These are phyloP conservation scores for Rhizopogon vulgaris DNA, from an alignment of 768 basidiomycete genomes.

Conservation along the genomic window DNA sequence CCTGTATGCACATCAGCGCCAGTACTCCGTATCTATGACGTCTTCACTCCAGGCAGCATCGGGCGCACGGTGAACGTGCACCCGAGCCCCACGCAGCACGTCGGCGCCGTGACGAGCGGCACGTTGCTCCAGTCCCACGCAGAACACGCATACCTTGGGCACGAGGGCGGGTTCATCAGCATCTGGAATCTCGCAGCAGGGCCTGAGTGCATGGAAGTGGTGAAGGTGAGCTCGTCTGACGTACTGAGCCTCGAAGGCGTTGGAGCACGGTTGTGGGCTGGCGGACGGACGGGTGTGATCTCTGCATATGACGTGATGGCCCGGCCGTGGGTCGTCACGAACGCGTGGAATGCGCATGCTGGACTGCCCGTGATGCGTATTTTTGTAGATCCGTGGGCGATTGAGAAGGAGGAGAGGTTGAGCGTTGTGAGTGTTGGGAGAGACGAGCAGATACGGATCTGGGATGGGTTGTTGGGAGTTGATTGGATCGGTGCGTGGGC, in stretches of 20 bases:
- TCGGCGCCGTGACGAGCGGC: constrained; percentile 80
- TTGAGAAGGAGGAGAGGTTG: constrained; percentile 61
- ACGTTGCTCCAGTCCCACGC: constrained; percentile 68
- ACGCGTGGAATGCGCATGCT: constrained; percentile 80
- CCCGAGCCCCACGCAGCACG: constrained; percentile 52
- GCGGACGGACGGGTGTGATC: constrained; percentile 76
- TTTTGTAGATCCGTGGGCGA: constrained; percentile 66
- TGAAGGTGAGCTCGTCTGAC: constrained; percentile 78
- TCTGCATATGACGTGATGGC: constrained; percentile 69
- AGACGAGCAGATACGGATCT: constrained; percentile 69
- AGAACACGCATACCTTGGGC: constrained; percentile 72
- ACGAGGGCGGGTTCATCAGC: constrained; percentile 86
- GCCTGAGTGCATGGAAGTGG: constrained; percentile 64
- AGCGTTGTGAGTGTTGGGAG: constrained; percentile 71
- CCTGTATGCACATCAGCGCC: constrained; percentile 46
- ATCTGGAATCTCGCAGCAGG: constrained; percentile 64
- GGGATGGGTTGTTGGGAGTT: constrained; percentile 83
- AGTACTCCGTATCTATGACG: constrained; percentile 76
- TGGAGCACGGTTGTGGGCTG: constrained; percentile 80
- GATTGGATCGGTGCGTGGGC: constrained; percentile 79
- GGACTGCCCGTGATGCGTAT: constrained; percentile 59
- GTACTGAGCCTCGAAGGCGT: constrained; percentile 84
- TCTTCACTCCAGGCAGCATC: constrained; percentile 52
- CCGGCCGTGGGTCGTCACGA: constrained; percentile 82
- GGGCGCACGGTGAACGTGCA: constrained; percentile 35